phyloP scores from a whole-genome alignment of 129 eudicot genomes.

The Saussurea involucrata region DNA sequence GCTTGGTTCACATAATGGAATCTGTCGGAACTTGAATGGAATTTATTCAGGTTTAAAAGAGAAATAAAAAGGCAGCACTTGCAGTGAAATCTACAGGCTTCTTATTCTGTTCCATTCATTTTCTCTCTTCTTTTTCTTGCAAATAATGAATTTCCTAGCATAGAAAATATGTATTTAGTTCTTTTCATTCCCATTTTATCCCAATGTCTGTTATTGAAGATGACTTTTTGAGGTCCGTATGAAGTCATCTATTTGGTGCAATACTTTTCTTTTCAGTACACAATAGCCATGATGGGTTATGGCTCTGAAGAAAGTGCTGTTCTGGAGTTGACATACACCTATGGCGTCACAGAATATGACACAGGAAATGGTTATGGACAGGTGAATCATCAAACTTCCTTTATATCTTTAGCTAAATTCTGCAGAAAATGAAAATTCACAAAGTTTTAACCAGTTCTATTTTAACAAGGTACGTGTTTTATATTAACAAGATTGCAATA shows the following conservation, averaged over 20 bases:
- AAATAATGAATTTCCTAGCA: neutral
- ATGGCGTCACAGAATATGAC: slow-evolving; percentile 78
- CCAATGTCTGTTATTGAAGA: neutral
- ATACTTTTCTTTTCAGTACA: slow-evolving; percentile 54
- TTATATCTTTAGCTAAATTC: neutral
- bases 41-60: no score
- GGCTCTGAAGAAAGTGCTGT: slow-evolving; percentile 88
- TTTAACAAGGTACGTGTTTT: neutral
- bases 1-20: no score
- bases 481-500: slow-evolving; percentile 64
- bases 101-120: neutral
- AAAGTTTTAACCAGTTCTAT: neutral
- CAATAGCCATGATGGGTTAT: slow-evolving; percentile 87
- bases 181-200: neutral
- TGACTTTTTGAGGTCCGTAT: neutral
- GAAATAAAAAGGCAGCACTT: neutral
- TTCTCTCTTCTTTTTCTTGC: neutral
- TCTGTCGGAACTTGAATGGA: no score
- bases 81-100: neutral
- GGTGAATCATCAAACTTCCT: slow-evolving; percentile 32
- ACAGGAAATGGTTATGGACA: slow-evolving; percentile 93
- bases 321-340: slow-evolving; percentile 80
- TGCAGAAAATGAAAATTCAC: neutral
- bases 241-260: slow-evolving; percentile 10
- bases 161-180: neutral